Percentiles rank a stretch among this genome's conserved stretches.
phyloP scores from a whole-genome alignment of 257 asterid genomes.

The Solanum sitiens region DNA sequence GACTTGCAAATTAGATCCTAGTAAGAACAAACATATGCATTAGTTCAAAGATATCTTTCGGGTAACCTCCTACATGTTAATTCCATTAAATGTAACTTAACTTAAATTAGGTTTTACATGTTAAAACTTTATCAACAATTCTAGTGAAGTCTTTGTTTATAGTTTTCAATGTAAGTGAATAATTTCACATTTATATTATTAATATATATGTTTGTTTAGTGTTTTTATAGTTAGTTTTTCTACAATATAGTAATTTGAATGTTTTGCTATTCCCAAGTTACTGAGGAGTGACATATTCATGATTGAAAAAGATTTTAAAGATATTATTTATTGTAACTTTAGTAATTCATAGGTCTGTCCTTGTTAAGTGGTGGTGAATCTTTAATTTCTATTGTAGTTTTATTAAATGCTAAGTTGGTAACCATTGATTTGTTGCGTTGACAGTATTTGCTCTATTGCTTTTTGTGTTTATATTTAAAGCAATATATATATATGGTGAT shows the following conservation, averaged over 20 bases:
- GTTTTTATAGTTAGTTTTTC: background rate
- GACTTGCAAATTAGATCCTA: too few species aligned
- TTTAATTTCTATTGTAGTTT: background rate
- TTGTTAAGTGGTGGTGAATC: background rate
- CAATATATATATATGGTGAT: too few species aligned
- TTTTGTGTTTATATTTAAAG: background rate
- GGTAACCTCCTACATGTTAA: background rate
- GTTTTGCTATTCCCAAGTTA: background rate
- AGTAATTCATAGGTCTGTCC: background rate
- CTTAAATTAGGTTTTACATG: background rate
- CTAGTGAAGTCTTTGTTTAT: too few species aligned
- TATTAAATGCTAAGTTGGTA: background rate
- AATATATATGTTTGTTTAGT: too few species aligned
- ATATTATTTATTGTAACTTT: background rate
- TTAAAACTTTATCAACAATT: too few species aligned
- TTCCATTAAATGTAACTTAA: too few species aligned
- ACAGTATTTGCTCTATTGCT: background rate
- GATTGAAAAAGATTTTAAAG: too few species aligned
- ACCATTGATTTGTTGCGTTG: background rate
- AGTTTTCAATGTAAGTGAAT: too few species aligned
- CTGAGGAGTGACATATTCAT: background rate
- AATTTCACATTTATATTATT: too few species aligned
- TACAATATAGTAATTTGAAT: background rate
- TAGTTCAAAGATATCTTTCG: background rate
- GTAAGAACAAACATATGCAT: background rate